phyloP scores from a whole-genome alignment of 306 rosid species.

The Vachellia collinsii region DNA sequence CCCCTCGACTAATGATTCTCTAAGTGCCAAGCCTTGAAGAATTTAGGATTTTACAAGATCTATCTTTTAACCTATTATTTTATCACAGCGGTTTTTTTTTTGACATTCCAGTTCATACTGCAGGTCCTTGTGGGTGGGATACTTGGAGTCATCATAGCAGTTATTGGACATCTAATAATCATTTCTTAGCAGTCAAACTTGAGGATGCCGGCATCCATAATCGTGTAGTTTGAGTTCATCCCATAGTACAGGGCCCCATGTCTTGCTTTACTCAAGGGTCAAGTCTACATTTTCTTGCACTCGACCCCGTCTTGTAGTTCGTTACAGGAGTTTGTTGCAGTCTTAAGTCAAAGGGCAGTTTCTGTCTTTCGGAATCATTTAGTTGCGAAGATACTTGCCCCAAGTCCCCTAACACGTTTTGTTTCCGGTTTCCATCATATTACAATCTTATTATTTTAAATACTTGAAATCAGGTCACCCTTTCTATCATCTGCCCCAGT shows the following conservation, averaged over 20 bases:
- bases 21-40: no score
- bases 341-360: background rate
- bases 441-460: background rate
- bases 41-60: background rate
- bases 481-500: background rate
- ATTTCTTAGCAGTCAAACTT: conserved; percentile 29
- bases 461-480: background rate
- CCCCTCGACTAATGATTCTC: background rate
- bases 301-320: background rate
- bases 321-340: background rate
- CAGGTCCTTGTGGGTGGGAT: conserved; percentile 83
- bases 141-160: conserved; percentile 66
- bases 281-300: background rate
- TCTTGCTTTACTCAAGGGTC: background rate
- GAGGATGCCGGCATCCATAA: conserved; percentile 35
- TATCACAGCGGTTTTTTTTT: background rate
- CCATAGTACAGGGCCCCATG: conserved; percentile 21
- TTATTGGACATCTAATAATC: conserved; percentile 50
- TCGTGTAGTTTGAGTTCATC: conserved; percentile 14
- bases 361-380: background rate
- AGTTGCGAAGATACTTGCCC: background rate
- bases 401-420: background rate
- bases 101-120: conserved; percentile 22
- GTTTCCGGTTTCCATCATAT: background rate
- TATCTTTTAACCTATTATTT: background rate